These are phyloP conservation scores for Penicillium janthinellum DNA, from an alignment of 2,329 filamentous ascomycete genomes.

Conservation along the genomic window DNA sequence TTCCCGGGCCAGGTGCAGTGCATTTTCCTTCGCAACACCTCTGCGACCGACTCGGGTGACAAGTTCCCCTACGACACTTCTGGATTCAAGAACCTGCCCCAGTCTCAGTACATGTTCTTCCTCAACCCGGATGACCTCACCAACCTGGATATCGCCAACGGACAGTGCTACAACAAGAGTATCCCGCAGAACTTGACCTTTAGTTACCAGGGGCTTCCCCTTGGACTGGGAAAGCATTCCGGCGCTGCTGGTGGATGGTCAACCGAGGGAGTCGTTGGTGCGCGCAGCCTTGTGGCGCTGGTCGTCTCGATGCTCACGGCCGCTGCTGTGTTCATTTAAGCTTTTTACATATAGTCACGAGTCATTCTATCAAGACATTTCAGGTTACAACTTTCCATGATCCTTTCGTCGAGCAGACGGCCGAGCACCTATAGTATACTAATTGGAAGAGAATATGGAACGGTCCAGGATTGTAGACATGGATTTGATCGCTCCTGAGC, in stretches of 20 bases:
- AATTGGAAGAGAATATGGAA: too few species aligned
- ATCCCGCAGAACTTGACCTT: slow-evolving; percentile 75
- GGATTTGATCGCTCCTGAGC: too few species aligned
- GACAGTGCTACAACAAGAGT: slow-evolving; percentile 66
- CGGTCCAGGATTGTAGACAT: too few species aligned
- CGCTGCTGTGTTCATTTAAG: not conserved
- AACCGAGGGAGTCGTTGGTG: not conserved
- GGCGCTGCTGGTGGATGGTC: slow-evolving; percentile 16
- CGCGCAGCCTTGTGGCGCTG: not conserved
- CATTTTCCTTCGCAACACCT: slow-evolving; percentile 75
- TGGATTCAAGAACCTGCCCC: slow-evolving; percentile 68
- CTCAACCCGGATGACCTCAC: slow-evolving; percentile 68
- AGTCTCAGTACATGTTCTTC: slow-evolving; percentile 79
- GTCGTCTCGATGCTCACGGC: not conserved
- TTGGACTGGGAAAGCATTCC: slow-evolving; percentile 20
- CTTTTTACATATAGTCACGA: not conserved
- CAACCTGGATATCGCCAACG: slow-evolving; percentile 66
- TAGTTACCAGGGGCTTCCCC: slow-evolving; percentile 57
- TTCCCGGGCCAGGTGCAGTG: slow-evolving; percentile 74
- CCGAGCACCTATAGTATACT: too few species aligned
- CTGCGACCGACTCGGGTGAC: slow-evolving; percentile 66
- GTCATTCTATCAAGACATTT: not conserved
- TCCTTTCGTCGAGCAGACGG: too few species aligned
- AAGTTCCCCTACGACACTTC: slow-evolving; percentile 75
- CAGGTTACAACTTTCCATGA: too few species aligned